phyloP scores from a whole-genome alignment of 768 basidiomycete genomes.

The Galerina sulciceps region DNA sequence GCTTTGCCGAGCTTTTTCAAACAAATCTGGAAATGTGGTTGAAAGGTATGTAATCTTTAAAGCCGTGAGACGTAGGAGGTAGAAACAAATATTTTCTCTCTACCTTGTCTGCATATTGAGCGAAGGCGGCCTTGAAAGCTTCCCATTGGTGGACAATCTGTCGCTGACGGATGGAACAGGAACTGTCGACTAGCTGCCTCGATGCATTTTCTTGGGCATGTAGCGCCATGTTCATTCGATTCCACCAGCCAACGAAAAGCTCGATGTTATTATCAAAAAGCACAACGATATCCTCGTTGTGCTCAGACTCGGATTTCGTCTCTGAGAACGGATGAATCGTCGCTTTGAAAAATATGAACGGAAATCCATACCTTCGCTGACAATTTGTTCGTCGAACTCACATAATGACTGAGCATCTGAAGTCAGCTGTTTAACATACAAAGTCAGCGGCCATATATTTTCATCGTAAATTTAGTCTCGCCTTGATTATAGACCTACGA shows the following conservation, averaged over 20 bases:
- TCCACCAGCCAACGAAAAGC: constrained; percentile 3
- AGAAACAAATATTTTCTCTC: background rate
- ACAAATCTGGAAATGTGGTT: background rate
- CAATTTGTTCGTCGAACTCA: background rate
- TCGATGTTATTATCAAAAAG: background rate
- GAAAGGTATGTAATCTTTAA: background rate
- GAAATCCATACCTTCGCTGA: background rate
- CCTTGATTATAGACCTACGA: background rate
- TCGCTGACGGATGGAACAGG: background rate
- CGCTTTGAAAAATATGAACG: background rate
- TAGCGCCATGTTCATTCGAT: background rate
- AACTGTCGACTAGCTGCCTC: background rate
- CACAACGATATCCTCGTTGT: background rate
- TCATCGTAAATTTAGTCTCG: background rate
- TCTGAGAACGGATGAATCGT: background rate
- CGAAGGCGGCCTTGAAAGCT: background rate
- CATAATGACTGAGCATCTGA: background rate
- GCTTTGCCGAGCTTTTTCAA: background rate
- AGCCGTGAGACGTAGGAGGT: background rate
- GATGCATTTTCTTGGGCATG: background rate
- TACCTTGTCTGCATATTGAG: constrained; percentile 3
- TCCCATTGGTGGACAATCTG: background rate
- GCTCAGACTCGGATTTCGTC: background rate
- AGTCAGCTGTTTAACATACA: background rate
- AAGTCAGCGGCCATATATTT: background rate